A percentile compares a stretch with the other conserved stretches of the same genome.
These are phyloP conservation scores for Lophium mytilinum DNA, from an alignment of 495 filamentous ascomycete species.

Conservation along the genomic window DNA sequence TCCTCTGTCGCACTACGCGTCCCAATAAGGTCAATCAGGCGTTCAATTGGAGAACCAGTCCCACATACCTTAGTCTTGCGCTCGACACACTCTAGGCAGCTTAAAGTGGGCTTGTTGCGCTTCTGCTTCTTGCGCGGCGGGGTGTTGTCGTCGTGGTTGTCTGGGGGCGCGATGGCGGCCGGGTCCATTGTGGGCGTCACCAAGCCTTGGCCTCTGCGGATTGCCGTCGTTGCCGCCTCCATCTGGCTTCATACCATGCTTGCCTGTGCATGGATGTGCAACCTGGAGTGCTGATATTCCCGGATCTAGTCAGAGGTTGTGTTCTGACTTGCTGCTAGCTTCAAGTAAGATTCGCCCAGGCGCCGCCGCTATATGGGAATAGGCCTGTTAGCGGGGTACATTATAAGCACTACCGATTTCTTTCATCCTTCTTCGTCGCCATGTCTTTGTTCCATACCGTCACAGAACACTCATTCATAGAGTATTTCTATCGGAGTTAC, in stretches of 20 bases:
- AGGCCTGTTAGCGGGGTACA: too few relatives aligned
- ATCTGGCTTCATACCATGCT: neutral
- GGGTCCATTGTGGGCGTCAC: neutral
- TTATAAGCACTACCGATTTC: too few relatives aligned
- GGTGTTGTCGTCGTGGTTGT: neutral
- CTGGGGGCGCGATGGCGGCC: neutral
- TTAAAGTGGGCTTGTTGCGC: constrained; percentile 67
- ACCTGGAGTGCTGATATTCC: neutral
- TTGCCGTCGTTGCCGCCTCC: constrained; percentile 1
- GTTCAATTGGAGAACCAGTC: too few relatives aligned
- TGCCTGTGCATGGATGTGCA: neutral
- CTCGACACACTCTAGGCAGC: constrained; percentile 64
- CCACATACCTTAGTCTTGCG: constrained; percentile 55
- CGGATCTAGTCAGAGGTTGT: too few relatives aligned
- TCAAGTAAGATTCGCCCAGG: too few relatives aligned
- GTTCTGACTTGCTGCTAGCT: too few relatives aligned
- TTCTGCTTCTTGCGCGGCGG: constrained; percentile 53
- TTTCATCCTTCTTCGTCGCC: too few relatives aligned
- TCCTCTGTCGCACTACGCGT: constrained; percentile 38
- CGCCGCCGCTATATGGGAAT: too few relatives aligned
- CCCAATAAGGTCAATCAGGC: too few relatives aligned
- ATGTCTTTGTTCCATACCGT: too few relatives aligned
- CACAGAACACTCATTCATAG: too few relatives aligned
- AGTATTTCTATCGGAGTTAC: too few relatives aligned
- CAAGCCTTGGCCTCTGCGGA: neutral